A percentile compares a stretch with the other conserved stretches of the same genome.
These are phyloP conservation scores for Phytopythium boreale DNA, from an alignment of 352 stramenopile genomes.

Conservation along the genomic window DNA sequence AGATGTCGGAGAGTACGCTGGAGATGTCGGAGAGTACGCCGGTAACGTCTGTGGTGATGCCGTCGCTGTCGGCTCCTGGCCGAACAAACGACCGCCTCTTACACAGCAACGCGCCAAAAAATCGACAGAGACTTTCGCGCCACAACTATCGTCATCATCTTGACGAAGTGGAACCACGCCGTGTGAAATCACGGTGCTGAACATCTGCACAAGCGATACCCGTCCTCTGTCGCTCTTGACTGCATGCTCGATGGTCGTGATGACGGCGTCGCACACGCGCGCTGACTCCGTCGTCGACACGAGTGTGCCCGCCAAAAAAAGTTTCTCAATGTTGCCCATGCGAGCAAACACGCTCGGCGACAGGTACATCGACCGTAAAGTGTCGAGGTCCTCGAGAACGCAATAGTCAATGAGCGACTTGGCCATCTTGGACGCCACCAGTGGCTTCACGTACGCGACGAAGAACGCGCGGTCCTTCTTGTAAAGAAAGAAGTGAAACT, in stretches of 20 bases:
- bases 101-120: no score
- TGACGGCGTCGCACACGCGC: conserved; percentile 27
- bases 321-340: conserved; percentile 36
- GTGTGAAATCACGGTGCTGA: not conserved
- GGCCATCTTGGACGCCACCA: conserved; percentile 37
- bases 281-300: conserved; percentile 9
- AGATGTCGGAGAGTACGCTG: conserved; percentile 6
- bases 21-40: not conserved
- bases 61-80: no score
- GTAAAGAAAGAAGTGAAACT: conserved; percentile 54
- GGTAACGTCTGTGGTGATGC: no score
- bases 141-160: no score
- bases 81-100: no score
- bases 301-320: conserved; percentile 36
- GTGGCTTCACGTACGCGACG: conserved; percentile 24
- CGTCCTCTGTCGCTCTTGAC: not conserved
- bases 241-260: conserved; percentile 18
- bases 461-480: conserved; percentile 53
- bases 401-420: conserved; percentile 57
- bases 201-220: not conserved
- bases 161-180: not conserved
- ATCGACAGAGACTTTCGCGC: no score
- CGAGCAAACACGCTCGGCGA: conserved; percentile 22
- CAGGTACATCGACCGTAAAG: conserved; percentile 24
- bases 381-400: conserved; percentile 31